These are phyloP conservation scores for Gloeostereum incarnatum DNA, from an alignment of 768 basidiomycete genomes.

Conservation along the genomic window DNA sequence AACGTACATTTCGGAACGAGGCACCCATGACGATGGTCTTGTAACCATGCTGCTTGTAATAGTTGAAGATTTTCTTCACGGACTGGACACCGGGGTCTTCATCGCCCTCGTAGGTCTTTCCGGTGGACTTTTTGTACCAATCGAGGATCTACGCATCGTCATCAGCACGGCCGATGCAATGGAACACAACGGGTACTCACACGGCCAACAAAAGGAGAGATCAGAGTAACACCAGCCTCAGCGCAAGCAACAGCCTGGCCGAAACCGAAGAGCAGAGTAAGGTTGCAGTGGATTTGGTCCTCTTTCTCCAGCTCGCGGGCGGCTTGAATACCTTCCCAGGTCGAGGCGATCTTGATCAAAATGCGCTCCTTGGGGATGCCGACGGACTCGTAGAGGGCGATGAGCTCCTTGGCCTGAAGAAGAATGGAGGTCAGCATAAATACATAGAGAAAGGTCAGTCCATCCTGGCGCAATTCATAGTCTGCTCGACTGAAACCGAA, in stretches of 20 bases:
- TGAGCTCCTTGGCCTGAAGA: constrained; percentile 69
- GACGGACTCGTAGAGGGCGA: constrained; percentile 88
- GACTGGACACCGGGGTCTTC: constrained; percentile 94
- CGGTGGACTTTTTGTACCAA: constrained; percentile 94
- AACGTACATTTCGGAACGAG: constrained; percentile 92
- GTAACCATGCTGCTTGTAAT: constrained; percentile 98
- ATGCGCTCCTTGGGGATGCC: constrained; percentile 92
- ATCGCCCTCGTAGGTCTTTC: constrained; percentile 83
- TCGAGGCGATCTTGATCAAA: constrained; percentile 98
- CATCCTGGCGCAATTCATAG: no score
- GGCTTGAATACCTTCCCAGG: constrained; percentile 99
- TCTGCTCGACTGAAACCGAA: no score
- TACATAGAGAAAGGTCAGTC: no score
- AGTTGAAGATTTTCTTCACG: constrained; percentile 97
- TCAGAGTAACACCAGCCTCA: constrained; percentile 95
- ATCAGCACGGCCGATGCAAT: constrained; percentile 8
- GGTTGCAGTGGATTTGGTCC: constrained; percentile 95
- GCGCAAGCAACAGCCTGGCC: constrained; percentile 98
- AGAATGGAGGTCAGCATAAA: no score
- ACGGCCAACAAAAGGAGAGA: constrained; percentile 98
- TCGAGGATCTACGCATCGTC: constrained; percentile 71
- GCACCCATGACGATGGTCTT: constrained; percentile 99
- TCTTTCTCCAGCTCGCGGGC: constrained; percentile 92
- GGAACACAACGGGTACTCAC: constrained; percentile 36
- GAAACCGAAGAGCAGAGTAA: constrained; percentile 98